Conservation (phyloP, 208 protist genomes). For the Leishmania braziliensis region DNA sequence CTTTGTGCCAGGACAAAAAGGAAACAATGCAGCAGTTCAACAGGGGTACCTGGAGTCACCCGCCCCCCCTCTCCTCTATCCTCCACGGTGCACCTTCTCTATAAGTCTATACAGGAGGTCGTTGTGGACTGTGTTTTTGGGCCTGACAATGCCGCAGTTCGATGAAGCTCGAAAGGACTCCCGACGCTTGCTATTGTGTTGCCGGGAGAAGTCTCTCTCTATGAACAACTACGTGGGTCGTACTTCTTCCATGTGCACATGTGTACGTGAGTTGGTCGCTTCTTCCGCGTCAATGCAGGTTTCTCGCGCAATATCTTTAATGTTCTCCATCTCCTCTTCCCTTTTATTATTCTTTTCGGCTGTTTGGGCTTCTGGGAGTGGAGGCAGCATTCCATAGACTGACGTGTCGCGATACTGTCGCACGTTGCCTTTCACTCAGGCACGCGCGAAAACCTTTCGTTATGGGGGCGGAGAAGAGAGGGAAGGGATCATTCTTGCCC, state of each 20-base stretch:
- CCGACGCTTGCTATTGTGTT: neutral
- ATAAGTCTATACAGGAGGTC: neutral
- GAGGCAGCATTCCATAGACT: neutral
- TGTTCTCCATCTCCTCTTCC: neutral
- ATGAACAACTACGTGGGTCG: neutral
- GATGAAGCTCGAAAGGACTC: neutral
- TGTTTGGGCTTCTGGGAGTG: neutral
- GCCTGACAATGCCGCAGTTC: neutral
- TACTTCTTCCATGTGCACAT: neutral
- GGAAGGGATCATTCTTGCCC: neutral
- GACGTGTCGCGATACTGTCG: neutral
- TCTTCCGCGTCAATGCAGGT: neutral
- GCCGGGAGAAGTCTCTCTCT: neutral
- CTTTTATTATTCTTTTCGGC: neutral
- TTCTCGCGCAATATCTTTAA: neutral
- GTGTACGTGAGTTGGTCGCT: neutral
- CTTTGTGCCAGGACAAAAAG: neutral
- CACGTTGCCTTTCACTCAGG: neutral
- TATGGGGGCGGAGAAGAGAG: constrained; percentile 1
- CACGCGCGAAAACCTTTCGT: neutral
- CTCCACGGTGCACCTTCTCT: neutral
- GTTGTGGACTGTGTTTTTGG: neutral
- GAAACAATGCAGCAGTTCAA: neutral
- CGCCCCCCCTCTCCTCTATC: neutral
- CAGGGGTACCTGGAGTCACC: neutral